Percentiles rank a stretch among this genome's conserved stretches.
Evolutionary conservation across 2,329 filamentous ascomycete genomes (phyloP).

Genomic region (Colletotrichum sidae): DNA sequence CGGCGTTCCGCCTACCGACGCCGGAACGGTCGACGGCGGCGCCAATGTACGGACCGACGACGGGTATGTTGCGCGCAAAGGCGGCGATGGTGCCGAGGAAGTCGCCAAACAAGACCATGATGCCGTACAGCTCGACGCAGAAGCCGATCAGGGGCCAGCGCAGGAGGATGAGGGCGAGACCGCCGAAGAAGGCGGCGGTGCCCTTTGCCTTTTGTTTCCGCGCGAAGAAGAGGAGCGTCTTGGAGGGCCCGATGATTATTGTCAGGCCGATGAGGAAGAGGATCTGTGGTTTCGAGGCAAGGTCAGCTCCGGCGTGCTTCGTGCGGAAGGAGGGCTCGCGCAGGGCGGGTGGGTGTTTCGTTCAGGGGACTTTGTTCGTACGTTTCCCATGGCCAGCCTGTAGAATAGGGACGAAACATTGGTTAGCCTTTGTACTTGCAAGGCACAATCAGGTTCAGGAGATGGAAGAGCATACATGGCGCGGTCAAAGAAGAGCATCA

Average conservation of each 20-base stretch:
- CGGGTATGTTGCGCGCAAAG: slow-evolving; percentile 85
- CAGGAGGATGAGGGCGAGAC: slow-evolving; percentile 86
- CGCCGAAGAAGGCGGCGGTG: slow-evolving; percentile 86
- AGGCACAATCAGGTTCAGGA: neutral
- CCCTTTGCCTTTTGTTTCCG: slow-evolving; percentile 93
- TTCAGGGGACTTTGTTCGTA: slow-evolving; percentile 54
- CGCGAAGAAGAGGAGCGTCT: slow-evolving; percentile 94
- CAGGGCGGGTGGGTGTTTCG: neutral
- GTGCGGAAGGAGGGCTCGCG: neutral
- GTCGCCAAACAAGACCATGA: slow-evolving; percentile 93
- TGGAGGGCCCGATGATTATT: slow-evolving; percentile 92
- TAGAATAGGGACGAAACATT: slow-evolving; percentile 34
- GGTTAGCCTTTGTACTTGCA: slow-evolving; percentile 10
- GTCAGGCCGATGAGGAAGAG: slow-evolving; percentile 97
- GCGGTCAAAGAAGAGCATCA: slow-evolving; percentile 97
- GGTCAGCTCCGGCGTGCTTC: neutral
- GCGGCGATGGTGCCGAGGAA: slow-evolving; percentile 93
- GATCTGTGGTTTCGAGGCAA: slow-evolving; percentile 68
- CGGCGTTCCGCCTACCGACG: slow-evolving; percentile 76
- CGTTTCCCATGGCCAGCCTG: slow-evolving; percentile 97
- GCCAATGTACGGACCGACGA: slow-evolving; percentile 89
- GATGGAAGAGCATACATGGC: slow-evolving; percentile 77
- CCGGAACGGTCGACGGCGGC: slow-evolving; percentile 77
- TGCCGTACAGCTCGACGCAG: slow-evolving; percentile 89
- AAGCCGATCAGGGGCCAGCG: slow-evolving; percentile 95